phyloP scores from a whole-genome alignment of 2,329 filamentous ascomycete species.

The Colletotrichum sp. region DNA sequence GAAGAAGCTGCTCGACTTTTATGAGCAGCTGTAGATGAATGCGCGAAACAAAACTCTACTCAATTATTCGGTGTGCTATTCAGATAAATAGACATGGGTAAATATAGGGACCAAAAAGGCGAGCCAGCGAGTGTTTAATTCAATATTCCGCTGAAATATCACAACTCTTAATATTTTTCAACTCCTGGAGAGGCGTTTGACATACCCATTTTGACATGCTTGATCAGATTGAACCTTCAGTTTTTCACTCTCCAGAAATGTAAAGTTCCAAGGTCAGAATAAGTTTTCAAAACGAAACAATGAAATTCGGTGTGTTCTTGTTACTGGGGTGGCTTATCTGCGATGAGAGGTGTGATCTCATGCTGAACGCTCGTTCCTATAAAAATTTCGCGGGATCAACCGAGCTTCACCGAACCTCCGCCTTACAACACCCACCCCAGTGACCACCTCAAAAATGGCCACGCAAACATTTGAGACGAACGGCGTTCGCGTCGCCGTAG shows the following conservation, averaged over 20 bases:
- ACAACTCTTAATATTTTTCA: not conserved
- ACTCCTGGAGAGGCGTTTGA: not conserved
- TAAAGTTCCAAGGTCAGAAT: accelerated
- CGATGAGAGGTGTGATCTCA: not conserved
- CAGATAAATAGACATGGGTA: not conserved
- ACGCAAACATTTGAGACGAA: constrained; percentile 36
- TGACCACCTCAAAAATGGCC: constrained; percentile 30
- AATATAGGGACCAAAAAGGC: not conserved
- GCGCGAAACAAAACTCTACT: not conserved
- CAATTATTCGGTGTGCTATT: not conserved
- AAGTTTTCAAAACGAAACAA: not conserved
- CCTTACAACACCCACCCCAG: constrained; percentile 7
- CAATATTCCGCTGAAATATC: not conserved
- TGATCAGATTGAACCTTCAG: not conserved
- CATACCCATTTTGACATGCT: not conserved
- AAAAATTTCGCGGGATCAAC: constrained; percentile 10
- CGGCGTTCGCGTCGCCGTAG: constrained; percentile 78
- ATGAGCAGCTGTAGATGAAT: constrained; percentile 20
- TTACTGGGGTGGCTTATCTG: not conserved
- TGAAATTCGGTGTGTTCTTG: not conserved
- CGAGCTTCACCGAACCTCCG: not conserved
- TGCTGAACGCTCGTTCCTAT: not conserved
- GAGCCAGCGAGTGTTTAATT: not conserved
- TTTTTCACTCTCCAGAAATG: not conserved
- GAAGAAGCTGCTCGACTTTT: constrained; percentile 47